Base-by-base conservation (phyloP, 495 filamentous ascomycete genomes). In the Penicillium mononematosum region DNA sequence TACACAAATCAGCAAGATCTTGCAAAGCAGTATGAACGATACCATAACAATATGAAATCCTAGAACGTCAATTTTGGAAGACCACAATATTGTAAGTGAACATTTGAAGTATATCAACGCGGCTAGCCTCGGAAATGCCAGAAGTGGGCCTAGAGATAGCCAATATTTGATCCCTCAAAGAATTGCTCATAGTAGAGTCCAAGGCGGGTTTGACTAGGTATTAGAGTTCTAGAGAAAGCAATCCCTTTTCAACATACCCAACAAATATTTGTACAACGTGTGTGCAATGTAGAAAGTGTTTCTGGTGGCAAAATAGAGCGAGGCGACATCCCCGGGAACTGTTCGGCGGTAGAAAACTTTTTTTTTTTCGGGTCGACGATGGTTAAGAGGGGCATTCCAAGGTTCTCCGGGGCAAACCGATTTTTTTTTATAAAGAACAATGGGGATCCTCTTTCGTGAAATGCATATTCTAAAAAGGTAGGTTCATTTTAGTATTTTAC, bases 321-420 rank as follows among this genome's bases (percentile, higher is more conserved):
- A 46, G 42, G 44, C 42, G 43, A 27, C 19, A 25, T 42, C 24
- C 24, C 36, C 12, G 47, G 47, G 27, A 14, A 10, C n/a, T 25
- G 22, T 39, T 32, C 50, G 24, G 50, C 25, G 43, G 9, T 43
- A 31, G 38, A 41, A 51, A 49, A 46, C 24, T 50, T 57, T 56
- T 57, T 57, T 50, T 43, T 50, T 43, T 50, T 39, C 34, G 19
- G 38, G 27, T 22, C 32, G 36, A 38, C 16, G 14, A 39, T 17
- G n/a, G 36, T 39, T n/a, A 2, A 3, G 43, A 32, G 34, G 34
- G 50, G 38, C 50, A 44, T 34, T 38, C 32, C 36, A 34, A 14
- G 3, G 11, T 34, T 34, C 31, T 32, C 53, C 53, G 53, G 43
- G 43, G 43, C 53, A 55, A 55, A 55, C 53, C 53, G 52, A 32